These are phyloP conservation scores for Candida insectorum DNA, from an alignment of 805 yeast genomes.

Conservation along the genomic window DNA sequence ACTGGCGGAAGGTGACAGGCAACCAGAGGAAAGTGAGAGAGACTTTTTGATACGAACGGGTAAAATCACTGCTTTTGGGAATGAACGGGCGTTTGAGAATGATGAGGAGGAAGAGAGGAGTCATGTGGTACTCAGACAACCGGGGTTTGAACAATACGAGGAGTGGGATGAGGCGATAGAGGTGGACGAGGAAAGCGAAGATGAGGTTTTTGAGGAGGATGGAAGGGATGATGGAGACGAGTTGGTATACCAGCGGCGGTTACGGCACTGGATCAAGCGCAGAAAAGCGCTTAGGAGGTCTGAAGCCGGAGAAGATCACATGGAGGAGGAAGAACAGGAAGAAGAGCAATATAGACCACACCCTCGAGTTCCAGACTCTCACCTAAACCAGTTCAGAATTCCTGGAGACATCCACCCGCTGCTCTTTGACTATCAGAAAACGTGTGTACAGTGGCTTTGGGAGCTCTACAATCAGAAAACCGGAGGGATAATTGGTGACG, in stretches of 20 bases:
- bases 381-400: slow-evolving; percentile 64
- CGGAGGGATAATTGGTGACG: slow-evolving; percentile 97
- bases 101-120: slow-evolving; percentile 28
- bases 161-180: slow-evolving; percentile 3
- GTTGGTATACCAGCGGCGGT: neutral
- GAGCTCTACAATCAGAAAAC: slow-evolving; percentile 84
- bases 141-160: slow-evolving; percentile 37
- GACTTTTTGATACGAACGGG: slow-evolving; percentile 88
- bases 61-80: slow-evolving; percentile 89
- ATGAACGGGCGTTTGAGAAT: slow-evolving; percentile 53
- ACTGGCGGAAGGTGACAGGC: slow-evolving; percentile 35
- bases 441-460: slow-evolving; percentile 97
- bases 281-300: slow-evolving; percentile 1
- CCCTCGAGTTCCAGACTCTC: slow-evolving; percentile 73
- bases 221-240: slow-evolving; percentile 13
- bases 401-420: slow-evolving; percentile 92
- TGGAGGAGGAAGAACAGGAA: slow-evolving; percentile 16
- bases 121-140: slow-evolving; percentile 47
- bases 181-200: neutral
- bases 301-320: slow-evolving; percentile 12
- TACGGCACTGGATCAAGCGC: slow-evolving; percentile 10
- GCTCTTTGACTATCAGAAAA: slow-evolving; percentile 88
- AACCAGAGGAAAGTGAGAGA: slow-evolving; percentile 72
- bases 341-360: slow-evolving; percentile 74
- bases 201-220: slow-evolving; percentile 10